A percentile compares a stretch with the other conserved stretches of the same genome.
phyloP scores from a whole-genome alignment of 2,329 filamentous ascomycete species.

The Raffaelea deltoideospora region DNA sequence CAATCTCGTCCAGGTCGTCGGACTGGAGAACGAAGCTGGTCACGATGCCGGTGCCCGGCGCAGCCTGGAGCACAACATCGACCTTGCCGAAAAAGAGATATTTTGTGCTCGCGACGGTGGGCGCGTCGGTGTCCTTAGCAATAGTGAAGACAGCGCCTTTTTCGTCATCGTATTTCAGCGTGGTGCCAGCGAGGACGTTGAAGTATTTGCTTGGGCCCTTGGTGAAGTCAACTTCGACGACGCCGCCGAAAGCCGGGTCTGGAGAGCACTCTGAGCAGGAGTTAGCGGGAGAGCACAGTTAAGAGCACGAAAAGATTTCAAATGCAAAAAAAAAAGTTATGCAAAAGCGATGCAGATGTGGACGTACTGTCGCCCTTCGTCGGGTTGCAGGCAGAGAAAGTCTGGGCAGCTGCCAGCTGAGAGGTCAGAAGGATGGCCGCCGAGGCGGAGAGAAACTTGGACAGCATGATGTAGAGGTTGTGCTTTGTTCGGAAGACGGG shows the following conservation, averaged over 20 bases:
- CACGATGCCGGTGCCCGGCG: slow-evolving; percentile 71
- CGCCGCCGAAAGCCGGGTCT: slow-evolving; percentile 60
- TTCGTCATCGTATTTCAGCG: slow-evolving; percentile 26
- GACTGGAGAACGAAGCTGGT: slow-evolving; percentile 85
- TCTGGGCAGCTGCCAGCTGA: slow-evolving; percentile 37
- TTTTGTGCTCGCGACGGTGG: slow-evolving; percentile 62
- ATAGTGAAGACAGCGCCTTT: slow-evolving; percentile 51
- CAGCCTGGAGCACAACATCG: slow-evolving; percentile 62
- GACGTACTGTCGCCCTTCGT: slow-evolving; percentile 25
- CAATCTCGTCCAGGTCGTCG: slow-evolving; percentile 83
- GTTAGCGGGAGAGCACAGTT: too few species aligned
- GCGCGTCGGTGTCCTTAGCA: slow-evolving; percentile 45
- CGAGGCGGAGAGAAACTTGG: slow-evolving; percentile 29
- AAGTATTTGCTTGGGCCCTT: slow-evolving; percentile 49
- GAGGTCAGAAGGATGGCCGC: slow-evolving; percentile 31
- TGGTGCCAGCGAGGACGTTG: slow-evolving; percentile 29
- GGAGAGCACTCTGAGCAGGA: slow-evolving; percentile 45
- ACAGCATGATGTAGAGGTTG: slow-evolving; percentile 23
- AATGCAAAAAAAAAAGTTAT: too few species aligned
- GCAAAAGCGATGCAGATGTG: background rate
- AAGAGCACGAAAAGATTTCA: too few species aligned
- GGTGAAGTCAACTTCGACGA: slow-evolving; percentile 56
- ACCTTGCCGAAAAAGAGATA: slow-evolving; percentile 96
- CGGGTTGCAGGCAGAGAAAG: slow-evolving; percentile 40
- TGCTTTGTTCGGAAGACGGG: background rate